These are phyloP conservation scores for Microsporum ferrugineum DNA, from an alignment of 2,329 filamentous ascomycete species.

Conservation along the genomic window DNA sequence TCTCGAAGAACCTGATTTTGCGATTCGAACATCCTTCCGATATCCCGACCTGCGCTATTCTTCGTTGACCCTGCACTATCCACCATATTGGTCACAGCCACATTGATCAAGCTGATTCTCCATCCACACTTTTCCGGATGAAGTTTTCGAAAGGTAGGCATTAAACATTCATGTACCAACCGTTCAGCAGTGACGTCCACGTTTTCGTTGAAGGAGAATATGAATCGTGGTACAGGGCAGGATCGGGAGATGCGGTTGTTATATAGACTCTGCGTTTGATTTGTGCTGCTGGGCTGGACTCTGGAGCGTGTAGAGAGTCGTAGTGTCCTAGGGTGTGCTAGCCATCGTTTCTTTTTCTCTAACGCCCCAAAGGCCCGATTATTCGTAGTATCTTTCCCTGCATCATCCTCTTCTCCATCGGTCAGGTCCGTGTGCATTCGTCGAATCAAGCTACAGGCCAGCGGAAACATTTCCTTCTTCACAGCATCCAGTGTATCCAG, in stretches of 20 bases:
- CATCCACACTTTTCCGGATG: slow-evolving; percentile 59
- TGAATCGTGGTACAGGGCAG: slow-evolving; percentile 57
- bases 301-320: slow-evolving; percentile 66
- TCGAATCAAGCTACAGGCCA: slow-evolving; percentile 59
- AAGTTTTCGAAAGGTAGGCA: slow-evolving; percentile 63
- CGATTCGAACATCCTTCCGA: slow-evolving; percentile 66
- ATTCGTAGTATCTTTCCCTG: neutral
- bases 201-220: slow-evolving; percentile 53
- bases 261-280: slow-evolving; percentile 33
- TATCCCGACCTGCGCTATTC: slow-evolving; percentile 57
- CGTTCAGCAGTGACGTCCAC: slow-evolving; percentile 53
- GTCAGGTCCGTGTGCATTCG: slow-evolving; percentile 70
- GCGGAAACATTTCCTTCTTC: slow-evolving; percentile 53
- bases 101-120: slow-evolving; percentile 74
- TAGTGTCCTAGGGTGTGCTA: slow-evolving; percentile 68
- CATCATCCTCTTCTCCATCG: slow-evolving; percentile 24
- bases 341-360: slow-evolving; percentile 45
- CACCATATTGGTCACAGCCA: slow-evolving; percentile 79
- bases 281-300: slow-evolving; percentile 41
- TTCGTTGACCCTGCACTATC: slow-evolving; percentile 42
- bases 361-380: neutral
- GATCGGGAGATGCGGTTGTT: slow-evolving; percentile 68
- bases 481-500: slow-evolving; percentile 56
- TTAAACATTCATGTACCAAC: slow-evolving; percentile 56
- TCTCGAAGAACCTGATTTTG: slow-evolving; percentile 45